These are phyloP conservation scores for Primulina huaijiensis DNA, from an alignment of 257 asterid species.

Conservation along the genomic window DNA sequence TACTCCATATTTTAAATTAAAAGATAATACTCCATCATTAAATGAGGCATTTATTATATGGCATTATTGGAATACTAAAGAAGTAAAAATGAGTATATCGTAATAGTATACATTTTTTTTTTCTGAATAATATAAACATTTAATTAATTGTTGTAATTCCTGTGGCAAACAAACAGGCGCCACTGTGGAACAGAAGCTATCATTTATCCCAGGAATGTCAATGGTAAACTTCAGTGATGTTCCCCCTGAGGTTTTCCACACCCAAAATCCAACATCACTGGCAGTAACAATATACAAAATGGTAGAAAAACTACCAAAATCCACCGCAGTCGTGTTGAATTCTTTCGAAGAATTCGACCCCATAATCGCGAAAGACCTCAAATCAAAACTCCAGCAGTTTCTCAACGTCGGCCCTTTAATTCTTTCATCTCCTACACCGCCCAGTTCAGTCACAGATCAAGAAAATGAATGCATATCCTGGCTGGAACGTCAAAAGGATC, in stretches of 20 bases:
- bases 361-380: slow-evolving; percentile 37
- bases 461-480: slow-evolving; percentile 50
- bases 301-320: slow-evolving; percentile 50
- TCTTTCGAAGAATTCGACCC: slow-evolving; percentile 78
- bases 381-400: slow-evolving; percentile 44
- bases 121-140: too few species aligned
- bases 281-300: slow-evolving; percentile 48
- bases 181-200: slow-evolving; percentile 15
- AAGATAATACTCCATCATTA: too few species aligned
- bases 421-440: slow-evolving; percentile 27
- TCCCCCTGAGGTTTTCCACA: slow-evolving; percentile 48
- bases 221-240: slow-evolving; percentile 39
- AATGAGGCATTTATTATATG: too few species aligned
- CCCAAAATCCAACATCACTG: slow-evolving; percentile 40
- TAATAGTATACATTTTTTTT: too few species aligned
- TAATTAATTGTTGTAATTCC: too few species aligned
- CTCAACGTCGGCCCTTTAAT: slow-evolving; percentile 67
- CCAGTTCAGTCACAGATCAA: slow-evolving; percentile 24
- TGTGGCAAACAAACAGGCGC: slow-evolving; percentile 14
- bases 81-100: too few species aligned
- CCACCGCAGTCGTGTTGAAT: slow-evolving; percentile 53
- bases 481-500: slow-evolving; percentile 39
- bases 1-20: too few species aligned
- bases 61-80: too few species aligned
- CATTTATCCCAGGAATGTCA: slow-evolving; percentile 57